Evolutionary conservation across 2,329 filamentous ascomycete genomes (phyloP).

Genomic region (Leptosphaerulina australis): DNA sequence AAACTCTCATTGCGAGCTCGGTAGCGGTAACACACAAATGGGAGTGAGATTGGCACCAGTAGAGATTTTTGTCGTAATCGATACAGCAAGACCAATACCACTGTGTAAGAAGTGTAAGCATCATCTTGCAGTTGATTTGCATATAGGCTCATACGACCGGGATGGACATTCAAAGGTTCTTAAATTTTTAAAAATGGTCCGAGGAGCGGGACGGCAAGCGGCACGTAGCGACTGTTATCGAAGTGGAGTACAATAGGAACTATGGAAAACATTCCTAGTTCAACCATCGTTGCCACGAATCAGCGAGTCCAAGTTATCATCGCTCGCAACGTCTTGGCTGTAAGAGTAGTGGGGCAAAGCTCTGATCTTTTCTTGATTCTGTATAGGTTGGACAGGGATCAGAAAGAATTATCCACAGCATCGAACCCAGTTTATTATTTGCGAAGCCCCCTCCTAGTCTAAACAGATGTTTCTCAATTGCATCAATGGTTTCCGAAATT

Average conservation of each 20-base stretch:
- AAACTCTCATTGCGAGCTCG: too few species aligned
- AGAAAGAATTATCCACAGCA: not conserved
- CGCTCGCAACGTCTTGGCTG: not conserved
- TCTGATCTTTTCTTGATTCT: not conserved
- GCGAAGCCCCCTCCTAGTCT: not conserved
- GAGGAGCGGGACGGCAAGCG: not conserved
- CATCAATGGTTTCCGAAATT: not conserved
- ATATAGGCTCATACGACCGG: not conserved
- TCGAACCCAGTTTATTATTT: not conserved
- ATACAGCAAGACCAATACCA: too few species aligned
- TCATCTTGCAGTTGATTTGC: too few species aligned
- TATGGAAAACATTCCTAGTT: not conserved
- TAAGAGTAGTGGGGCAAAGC: not conserved
- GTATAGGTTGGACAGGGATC: not conserved
- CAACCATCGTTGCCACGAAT: not conserved
- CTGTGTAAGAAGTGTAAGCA: too few species aligned
- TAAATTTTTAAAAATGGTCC: too few species aligned
- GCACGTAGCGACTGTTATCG: not conserved
- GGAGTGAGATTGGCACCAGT: too few species aligned
- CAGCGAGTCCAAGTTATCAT: not conserved
- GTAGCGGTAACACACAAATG: too few species aligned
- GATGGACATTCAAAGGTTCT: not conserved
- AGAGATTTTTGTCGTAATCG: too few species aligned
- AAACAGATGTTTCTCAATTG: not conserved
- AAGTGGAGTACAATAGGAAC: slow-evolving; percentile 3